These are phyloP conservation scores for Malus domestica DNA, from an alignment of 306 rosid genomes.

Conservation along the genomic window DNA sequence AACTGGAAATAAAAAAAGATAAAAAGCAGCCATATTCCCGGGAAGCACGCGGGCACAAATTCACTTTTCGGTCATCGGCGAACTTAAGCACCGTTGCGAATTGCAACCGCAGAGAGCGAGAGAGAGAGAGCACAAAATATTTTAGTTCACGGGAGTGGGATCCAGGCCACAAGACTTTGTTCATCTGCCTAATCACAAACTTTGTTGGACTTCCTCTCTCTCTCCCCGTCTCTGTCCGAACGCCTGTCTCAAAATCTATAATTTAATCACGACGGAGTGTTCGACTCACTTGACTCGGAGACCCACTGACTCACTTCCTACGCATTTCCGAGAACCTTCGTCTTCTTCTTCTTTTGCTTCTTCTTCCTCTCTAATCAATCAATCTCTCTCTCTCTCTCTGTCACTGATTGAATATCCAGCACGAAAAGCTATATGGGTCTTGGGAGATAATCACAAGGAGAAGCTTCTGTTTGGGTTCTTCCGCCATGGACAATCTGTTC, in stretches of 20 bases:
- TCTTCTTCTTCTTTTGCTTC: too few species aligned
- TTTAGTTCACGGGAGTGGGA: neutral
- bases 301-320: too few species aligned
- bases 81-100: neutral
- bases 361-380: neutral
- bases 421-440: neutral
- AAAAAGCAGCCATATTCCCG: neutral
- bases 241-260: neutral
- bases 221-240: neutral
- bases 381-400: constrained; percentile 10
- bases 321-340: too few species aligned
- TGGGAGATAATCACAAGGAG: neutral
- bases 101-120: neutral
- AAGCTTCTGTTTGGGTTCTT: neutral
- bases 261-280: too few species aligned
- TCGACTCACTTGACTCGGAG: too few species aligned
- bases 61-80: neutral
- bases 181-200: neutral
- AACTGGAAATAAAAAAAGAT: too few species aligned
- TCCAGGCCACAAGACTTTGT: neutral
- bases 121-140: neutral
- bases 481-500: constrained; percentile 8
- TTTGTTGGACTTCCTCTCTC: neutral
- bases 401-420: neutral
- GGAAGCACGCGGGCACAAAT: neutral